Evolutionary conservation across 2,329 filamentous ascomycete species (phyloP).

Genomic region (Leptodontidium sp.): DNA sequence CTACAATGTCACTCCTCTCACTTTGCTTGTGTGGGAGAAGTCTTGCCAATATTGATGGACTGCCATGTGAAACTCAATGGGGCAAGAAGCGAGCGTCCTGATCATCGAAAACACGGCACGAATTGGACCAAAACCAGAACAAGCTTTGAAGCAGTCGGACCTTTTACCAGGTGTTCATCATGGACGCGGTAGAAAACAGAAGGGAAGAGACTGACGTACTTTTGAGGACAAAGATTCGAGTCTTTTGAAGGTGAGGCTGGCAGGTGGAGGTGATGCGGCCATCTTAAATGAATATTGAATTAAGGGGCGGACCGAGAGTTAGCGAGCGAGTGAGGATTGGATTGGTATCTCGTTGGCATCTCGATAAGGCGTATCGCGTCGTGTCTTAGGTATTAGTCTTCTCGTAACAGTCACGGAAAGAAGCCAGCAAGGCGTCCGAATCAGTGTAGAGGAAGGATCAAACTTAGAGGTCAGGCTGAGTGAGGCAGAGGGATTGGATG

Average conservation of each 20-base stretch:
- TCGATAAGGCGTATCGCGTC: too few relatives aligned
- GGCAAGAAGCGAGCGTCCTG: constrained; percentile 39
- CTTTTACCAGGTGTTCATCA: constrained; percentile 72
- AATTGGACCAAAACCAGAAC: constrained; percentile 55
- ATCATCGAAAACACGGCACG: constrained; percentile 28
- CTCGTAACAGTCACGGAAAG: too few relatives aligned
- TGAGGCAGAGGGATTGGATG: not conserved
- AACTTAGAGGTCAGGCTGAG: not conserved
- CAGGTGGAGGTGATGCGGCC: constrained; percentile 15
- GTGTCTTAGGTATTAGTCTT: too few relatives aligned
- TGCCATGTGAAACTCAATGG: constrained; percentile 33
- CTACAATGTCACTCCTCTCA: constrained; percentile 42
- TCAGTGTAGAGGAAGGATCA: not conserved
- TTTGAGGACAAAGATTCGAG: constrained; percentile 19
- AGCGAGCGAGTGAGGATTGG: too few relatives aligned
- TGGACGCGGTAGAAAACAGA: constrained; percentile 40
- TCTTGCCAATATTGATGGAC: constrained; percentile 45
- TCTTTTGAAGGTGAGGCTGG: constrained; percentile 17
- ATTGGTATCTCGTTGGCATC: too few relatives aligned
- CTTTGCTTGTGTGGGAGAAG: constrained; percentile 41
- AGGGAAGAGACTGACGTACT: constrained; percentile 19
- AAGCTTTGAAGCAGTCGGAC: constrained; percentile 60
- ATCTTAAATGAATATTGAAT: not conserved
- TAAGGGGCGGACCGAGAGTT: too few relatives aligned
- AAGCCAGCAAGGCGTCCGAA: not conserved